Evolutionary conservation across 106 monocot genomes (phyloP).

Genomic region (Acorus gramineus): DNA sequence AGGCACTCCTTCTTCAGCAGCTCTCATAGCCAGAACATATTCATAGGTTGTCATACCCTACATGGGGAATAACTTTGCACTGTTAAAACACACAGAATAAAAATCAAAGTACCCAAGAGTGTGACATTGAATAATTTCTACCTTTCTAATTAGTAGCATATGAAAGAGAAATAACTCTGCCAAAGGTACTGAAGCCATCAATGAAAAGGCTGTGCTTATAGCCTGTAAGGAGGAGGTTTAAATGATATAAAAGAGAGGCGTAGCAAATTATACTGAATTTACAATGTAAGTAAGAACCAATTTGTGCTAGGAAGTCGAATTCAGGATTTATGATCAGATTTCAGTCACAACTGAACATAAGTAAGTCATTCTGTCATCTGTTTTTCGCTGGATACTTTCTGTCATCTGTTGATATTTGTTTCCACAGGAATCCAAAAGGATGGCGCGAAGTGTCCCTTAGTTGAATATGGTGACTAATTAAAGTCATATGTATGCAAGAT

Average conservation of each 20-base stretch:
- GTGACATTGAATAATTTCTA: neutral
- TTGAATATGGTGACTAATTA: no score
- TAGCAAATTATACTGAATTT: neutral
- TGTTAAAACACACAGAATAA: neutral
- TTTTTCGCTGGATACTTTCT: no score
- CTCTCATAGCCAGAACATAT: conserved; percentile 56
- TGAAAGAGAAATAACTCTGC: conserved; percentile 80
- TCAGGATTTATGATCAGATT: no score
- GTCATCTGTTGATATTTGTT: no score
- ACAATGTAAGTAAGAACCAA: no score
- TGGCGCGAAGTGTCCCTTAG: no score
- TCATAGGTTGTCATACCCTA: conserved; percentile 83
- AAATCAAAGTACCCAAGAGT: neutral
- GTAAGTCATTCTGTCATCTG: no score
- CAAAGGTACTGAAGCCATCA: conserved; percentile 47
- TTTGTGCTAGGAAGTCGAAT: no score
- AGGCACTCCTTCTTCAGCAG: conserved; percentile 36
- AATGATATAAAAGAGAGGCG: neutral
- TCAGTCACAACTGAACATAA: no score
- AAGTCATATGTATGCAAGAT: no score
- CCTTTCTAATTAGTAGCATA: conserved; percentile 65
- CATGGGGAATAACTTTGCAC: neutral
- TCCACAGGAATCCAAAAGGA: no score
- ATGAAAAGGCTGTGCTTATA: conserved; percentile 34
- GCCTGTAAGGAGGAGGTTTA: conserved; percentile 22